Conservation (phyloP, 495 filamentous ascomycete species). For the Lasiosphaeris hirsuta region DNA sequence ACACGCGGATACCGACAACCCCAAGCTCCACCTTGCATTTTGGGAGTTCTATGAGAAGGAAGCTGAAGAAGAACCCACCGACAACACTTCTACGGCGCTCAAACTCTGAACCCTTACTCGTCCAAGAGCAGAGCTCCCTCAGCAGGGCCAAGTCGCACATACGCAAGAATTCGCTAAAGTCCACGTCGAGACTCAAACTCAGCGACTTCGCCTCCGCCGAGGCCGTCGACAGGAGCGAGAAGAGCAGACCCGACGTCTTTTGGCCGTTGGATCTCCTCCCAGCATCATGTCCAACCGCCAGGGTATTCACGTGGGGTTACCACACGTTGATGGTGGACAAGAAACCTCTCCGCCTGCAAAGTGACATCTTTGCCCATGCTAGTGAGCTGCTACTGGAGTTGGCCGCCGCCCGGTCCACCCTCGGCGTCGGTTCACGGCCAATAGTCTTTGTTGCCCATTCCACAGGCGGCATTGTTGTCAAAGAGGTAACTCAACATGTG, state of each 20-base stretch:
- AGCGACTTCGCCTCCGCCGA: constrained; percentile 8
- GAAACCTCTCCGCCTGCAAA: constrained; percentile 29
- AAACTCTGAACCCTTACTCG: constrained; percentile 22
- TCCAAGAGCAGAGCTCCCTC: not conserved
- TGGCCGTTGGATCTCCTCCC: constrained; percentile 39
- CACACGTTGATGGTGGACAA: constrained; percentile 27
- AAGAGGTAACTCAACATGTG: constrained; percentile 27
- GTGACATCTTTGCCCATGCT: constrained; percentile 33
- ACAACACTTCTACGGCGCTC: constrained; percentile 17
- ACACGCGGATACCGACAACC: constrained; percentile 12
- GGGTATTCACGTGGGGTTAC: constrained; percentile 38
- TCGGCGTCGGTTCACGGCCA: constrained; percentile 16
- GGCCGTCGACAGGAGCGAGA: not conserved
- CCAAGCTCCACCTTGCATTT: constrained; percentile 13
- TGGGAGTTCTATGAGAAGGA: constrained; percentile 9
- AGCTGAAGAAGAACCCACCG: constrained; percentile 18
- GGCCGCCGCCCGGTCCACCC: constrained; percentile 13
- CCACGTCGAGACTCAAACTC: constrained; percentile 18
- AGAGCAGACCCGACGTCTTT: constrained; percentile 19
- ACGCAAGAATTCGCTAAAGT: constrained; percentile 26
- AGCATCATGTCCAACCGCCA: constrained; percentile 29
- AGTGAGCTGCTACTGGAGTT: constrained; percentile 31
- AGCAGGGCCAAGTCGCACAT: constrained; percentile 7
- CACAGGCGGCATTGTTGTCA: constrained; percentile 37
- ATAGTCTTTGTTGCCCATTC: constrained; percentile 37